Conservation (phyloP, 345 rosid species). For the Populus ilicifolia region DNA sequence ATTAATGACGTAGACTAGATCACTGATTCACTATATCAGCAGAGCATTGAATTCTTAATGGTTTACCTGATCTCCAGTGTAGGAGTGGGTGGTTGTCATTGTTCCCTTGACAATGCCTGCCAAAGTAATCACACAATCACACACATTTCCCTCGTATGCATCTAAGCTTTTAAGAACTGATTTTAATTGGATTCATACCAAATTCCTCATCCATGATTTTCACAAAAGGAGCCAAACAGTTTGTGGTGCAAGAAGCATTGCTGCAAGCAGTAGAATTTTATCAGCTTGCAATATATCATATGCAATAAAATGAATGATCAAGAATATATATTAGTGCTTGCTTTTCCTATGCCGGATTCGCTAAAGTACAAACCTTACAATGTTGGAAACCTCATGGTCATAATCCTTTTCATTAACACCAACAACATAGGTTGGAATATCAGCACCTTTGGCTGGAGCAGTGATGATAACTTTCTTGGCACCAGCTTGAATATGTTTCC, state of each 20-base stretch:
- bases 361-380: constrained; percentile 55
- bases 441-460: constrained; percentile 98
- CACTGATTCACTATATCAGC: background rate
- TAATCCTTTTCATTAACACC: constrained; percentile 93
- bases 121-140: background rate
- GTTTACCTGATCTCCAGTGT: constrained; percentile 94
- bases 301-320: background rate
- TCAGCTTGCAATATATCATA: background rate
- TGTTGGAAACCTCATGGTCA: constrained; percentile 65
- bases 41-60: background rate
- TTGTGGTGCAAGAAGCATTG: constrained; percentile 98
- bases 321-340: background rate
- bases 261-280: constrained; percentile 34
- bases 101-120: constrained; percentile 98
- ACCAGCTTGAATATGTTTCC: constrained; percentile 98
- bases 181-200: constrained; percentile 36
- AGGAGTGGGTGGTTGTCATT: constrained; percentile 98
- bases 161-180: background rate
- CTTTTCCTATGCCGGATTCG: background rate
- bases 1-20: background rate
- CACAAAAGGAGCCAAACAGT: constrained; percentile 91
- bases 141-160: background rate
- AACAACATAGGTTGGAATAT: constrained; percentile 89
- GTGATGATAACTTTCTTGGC: constrained; percentile 96
- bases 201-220: constrained; percentile 89